Percentiles rank a stretch among this genome's conserved stretches.
These are phyloP conservation scores for Penicillium cinerascens DNA, from an alignment of 495 filamentous ascomycete genomes.

Conservation along the genomic window DNA sequence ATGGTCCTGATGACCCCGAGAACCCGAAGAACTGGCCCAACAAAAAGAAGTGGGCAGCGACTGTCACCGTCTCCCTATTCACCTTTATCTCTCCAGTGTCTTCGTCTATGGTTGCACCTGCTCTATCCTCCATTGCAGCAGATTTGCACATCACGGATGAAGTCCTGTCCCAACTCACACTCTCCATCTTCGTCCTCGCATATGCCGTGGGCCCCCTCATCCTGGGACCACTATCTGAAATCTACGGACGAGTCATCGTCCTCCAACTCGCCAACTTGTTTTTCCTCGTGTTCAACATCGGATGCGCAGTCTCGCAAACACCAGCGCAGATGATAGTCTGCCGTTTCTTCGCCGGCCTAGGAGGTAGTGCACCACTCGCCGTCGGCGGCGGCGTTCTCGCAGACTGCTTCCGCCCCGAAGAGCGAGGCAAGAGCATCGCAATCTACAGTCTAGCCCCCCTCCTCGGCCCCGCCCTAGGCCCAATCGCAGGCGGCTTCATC, in stretches of 20 bases:
- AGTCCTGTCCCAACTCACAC: constrained; percentile 54
- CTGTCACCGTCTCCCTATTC: constrained; percentile 54
- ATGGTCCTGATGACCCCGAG: constrained; percentile 52
- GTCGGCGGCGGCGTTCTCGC: constrained; percentile 59
- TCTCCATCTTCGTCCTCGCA: constrained; percentile 74
- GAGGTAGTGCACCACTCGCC: constrained; percentile 51
- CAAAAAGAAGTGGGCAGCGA: constrained; percentile 60
- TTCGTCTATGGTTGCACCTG: constrained; percentile 71
- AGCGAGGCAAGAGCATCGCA: constrained; percentile 61
- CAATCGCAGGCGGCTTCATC: constrained; percentile 64
- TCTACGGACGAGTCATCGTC: constrained; percentile 65
- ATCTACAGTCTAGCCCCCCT: constrained; percentile 65
- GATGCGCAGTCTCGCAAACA: constrained; percentile 49
- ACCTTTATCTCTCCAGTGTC: constrained; percentile 73
- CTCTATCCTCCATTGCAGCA: constrained; percentile 48
- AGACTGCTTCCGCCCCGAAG: constrained; percentile 60
- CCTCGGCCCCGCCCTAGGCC: constrained; percentile 63
- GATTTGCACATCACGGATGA: constrained; percentile 60
- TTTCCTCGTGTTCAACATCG: constrained; percentile 60
- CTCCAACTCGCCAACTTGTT: constrained; percentile 61
- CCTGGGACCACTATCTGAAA: constrained; percentile 68
- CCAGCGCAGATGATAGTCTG: constrained; percentile 52
- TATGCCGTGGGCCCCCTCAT: constrained; percentile 69
- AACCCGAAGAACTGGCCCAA: constrained; percentile 60
- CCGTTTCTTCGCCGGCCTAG: constrained; percentile 56